These are phyloP conservation scores for Suillus bovinus DNA, from an alignment of 768 basidiomycete species.

Conservation along the genomic window DNA sequence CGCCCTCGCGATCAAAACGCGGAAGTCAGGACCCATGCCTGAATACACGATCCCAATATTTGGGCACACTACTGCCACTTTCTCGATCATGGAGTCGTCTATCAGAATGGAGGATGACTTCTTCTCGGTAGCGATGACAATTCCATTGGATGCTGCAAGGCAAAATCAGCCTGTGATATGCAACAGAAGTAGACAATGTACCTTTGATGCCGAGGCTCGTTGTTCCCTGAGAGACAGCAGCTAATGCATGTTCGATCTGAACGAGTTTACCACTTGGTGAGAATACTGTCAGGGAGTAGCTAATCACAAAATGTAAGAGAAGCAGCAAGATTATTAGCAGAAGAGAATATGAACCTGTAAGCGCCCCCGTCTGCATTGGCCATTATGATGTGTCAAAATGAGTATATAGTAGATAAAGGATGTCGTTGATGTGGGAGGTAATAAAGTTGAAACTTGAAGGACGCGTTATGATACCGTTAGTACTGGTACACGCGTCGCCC, in stretches of 20 bases:
- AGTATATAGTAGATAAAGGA: slow-evolving; percentile 1
- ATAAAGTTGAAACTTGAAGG: slow-evolving; percentile 7
- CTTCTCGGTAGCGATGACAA: slow-evolving; percentile 99
- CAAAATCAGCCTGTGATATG: slow-evolving; percentile 14
- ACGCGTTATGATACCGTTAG: slow-evolving; percentile 24
- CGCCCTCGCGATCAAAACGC: slow-evolving; percentile 90
- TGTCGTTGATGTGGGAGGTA: not conserved
- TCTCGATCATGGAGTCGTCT: slow-evolving; percentile 97
- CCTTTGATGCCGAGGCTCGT: slow-evolving; percentile 99
- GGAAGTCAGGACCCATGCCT: slow-evolving; percentile 99
- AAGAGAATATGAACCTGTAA: slow-evolving; percentile 53
- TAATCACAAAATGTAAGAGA: slow-evolving; percentile 35
- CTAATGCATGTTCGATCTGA: slow-evolving; percentile 99
- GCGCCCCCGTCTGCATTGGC: slow-evolving; percentile 82
- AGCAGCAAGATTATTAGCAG: slow-evolving; percentile 19
- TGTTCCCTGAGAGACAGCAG: slow-evolving; percentile 92
- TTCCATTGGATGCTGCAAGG: slow-evolving; percentile 89
- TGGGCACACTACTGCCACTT: slow-evolving; percentile 95
- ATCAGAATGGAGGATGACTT: slow-evolving; percentile 97
- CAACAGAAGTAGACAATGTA: slow-evolving; percentile 33
- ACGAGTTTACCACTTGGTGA: slow-evolving; percentile 98
- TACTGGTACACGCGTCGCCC: slow-evolving; percentile 29
- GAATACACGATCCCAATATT: slow-evolving; percentile 99
- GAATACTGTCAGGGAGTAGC: slow-evolving; percentile 99
- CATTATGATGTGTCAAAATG: slow-evolving; percentile 45